phyloP scores from a whole-genome alignment of 1,139 yeast species.

The Hyphopichia buzzinii region DNA sequence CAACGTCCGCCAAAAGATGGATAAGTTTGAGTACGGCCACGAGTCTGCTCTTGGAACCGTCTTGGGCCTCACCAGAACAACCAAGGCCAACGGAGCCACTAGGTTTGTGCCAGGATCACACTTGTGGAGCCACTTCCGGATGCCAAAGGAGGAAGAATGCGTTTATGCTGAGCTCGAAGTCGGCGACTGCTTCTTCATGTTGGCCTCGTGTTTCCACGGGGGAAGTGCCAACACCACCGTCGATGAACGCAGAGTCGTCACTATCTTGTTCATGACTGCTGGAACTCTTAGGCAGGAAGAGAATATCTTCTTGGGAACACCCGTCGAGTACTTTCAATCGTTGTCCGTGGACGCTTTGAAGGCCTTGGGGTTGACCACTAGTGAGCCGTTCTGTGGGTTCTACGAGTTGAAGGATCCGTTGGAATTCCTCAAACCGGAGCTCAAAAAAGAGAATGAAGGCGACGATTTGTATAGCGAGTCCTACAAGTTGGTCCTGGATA shows the following conservation, averaged over 20 bases:
- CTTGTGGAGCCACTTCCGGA: slow-evolving; percentile 21
- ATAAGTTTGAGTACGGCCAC: slow-evolving; percentile 12
- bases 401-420: slow-evolving; percentile 15
- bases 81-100: slow-evolving; percentile 22
- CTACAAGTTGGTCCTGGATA: not conserved
- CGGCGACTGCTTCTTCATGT: slow-evolving; percentile 26
- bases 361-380: slow-evolving; percentile 11
- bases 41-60: slow-evolving; percentile 19
- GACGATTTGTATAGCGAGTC: not conserved
- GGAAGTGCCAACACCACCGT: slow-evolving; percentile 23
- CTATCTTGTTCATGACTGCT: slow-evolving; percentile 21
- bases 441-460: slow-evolving; percentile 3
- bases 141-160: slow-evolving; percentile 18
- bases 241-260: slow-evolving; percentile 17
- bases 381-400: slow-evolving; percentile 17
- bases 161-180: slow-evolving; percentile 21
- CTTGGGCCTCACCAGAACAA: slow-evolving; percentile 18
- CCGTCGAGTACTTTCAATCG: slow-evolving; percentile 14
- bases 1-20: slow-evolving; percentile 13
- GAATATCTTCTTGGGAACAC: slow-evolving; percentile 15
- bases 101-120: slow-evolving; percentile 24
- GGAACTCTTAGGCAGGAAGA: slow-evolving; percentile 25
- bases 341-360: slow-evolving; percentile 11
- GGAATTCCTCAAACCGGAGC: slow-evolving; percentile 6
- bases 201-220: slow-evolving; percentile 24